Evolutionary conservation across 2,329 filamentous ascomycete species (phyloP).

Genomic region (Sphaerulina vaccinii): DNA sequence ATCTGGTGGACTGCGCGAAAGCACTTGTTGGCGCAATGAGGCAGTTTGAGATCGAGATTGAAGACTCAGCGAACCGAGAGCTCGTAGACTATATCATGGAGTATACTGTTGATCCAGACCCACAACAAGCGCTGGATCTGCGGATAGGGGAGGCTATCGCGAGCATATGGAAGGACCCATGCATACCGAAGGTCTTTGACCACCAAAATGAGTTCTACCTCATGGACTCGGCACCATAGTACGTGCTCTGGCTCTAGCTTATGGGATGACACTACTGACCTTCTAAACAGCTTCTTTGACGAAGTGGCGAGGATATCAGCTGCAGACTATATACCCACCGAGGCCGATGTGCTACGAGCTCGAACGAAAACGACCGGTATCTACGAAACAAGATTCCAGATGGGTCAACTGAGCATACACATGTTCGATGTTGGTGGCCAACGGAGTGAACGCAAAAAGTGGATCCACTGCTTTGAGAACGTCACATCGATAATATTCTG

Average conservation of each 20-base stretch:
- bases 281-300: slow-evolving; percentile 79
- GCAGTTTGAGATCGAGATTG: slow-evolving; percentile 82
- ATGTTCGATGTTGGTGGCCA: slow-evolving; percentile 99
- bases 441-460: slow-evolving; percentile 96
- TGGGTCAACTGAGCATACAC: slow-evolving; percentile 98
- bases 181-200: slow-evolving; percentile 78
- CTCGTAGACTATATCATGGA: slow-evolving; percentile 78
- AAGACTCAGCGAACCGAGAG: slow-evolving; percentile 67
- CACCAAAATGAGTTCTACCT: slow-evolving; percentile 97
- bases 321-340: slow-evolving; percentile 83
- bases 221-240: slow-evolving; percentile 99
- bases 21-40: slow-evolving; percentile 87
- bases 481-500: slow-evolving; percentile 99
- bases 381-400: slow-evolving; percentile 97
- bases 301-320: slow-evolving; percentile 82
- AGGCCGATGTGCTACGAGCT: slow-evolving; percentile 91
- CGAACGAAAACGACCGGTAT: slow-evolving; percentile 98
- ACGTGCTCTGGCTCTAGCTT: slow-evolving; percentile 9
- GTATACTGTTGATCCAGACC: slow-evolving; percentile 87
- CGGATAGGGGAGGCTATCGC: slow-evolving; percentile 80
- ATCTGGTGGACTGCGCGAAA: slow-evolving; percentile 94
- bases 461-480: slow-evolving; percentile 99
- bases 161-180: slow-evolving; percentile 86
- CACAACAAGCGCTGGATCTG: slow-evolving; percentile 77
- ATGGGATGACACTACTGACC: slow-evolving; percentile 8